phyloP scores from a whole-genome alignment of 176 grass and related monocot species.

The Otatea glauca region DNA sequence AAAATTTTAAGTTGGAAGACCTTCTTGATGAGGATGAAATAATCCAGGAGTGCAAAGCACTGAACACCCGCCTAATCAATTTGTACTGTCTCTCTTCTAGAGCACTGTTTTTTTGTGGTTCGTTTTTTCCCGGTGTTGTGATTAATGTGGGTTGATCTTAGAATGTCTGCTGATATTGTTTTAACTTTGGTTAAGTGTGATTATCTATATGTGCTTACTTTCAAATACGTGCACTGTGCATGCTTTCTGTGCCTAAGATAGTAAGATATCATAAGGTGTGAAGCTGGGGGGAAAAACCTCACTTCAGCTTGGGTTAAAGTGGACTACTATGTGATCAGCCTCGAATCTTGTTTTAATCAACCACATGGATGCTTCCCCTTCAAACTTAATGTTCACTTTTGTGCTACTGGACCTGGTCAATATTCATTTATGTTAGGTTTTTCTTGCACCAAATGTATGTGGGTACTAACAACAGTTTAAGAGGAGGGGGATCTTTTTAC shows the following conservation, averaged over 20 bases:
- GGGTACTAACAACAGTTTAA: too few species aligned
- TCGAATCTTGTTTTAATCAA: constrained; percentile 4
- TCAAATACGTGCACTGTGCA: not conserved
- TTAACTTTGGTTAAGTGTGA: constrained; percentile 4
- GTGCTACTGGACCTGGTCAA: not conserved
- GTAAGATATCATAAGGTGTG: not conserved
- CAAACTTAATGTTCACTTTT: not conserved
- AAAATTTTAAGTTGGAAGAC: constrained; percentile 88
- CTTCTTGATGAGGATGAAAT: constrained; percentile 98
- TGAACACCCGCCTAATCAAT: constrained; percentile 91
- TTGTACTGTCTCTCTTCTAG: constrained; percentile 67
- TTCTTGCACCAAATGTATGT: too few species aligned
- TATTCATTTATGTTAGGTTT: not conserved
- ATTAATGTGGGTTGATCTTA: constrained; percentile 5
- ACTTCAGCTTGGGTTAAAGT: constrained; percentile 7
- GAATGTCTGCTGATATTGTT: constrained; percentile 25
- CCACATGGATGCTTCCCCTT: constrained; percentile 1
- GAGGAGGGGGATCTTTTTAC: not conserved
- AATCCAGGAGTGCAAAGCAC: constrained; percentile 99
- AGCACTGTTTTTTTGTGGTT: constrained; percentile 33
- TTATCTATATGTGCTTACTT: constrained; percentile 1
- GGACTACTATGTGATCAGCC: not conserved
- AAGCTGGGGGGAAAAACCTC: not conserved
- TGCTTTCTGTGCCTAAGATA: constrained; percentile 21
- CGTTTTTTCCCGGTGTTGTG: constrained; percentile 2